Conservation (phyloP, 1,139 yeast genomes). For the Geotrichum citri-aurantii region DNA sequence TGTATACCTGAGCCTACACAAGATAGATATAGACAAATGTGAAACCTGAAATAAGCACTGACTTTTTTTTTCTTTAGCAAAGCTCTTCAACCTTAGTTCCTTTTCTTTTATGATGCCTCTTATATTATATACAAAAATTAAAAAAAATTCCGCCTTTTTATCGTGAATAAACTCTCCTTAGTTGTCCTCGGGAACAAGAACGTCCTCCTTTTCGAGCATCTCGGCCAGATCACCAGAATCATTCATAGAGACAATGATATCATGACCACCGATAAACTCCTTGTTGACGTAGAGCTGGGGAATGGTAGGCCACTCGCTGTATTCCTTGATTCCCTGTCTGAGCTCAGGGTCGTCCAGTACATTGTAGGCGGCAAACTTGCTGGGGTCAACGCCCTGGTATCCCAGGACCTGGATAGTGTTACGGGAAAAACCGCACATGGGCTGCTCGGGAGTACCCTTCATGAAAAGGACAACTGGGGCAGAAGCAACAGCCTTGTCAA, state of each 20-base stretch:
- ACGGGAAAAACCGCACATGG: constrained; percentile 96
- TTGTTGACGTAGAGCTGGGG: constrained; percentile 54
- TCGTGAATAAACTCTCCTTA: constrained; percentile 1
- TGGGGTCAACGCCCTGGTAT: constrained; percentile 95
- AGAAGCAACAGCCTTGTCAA: constrained; percentile 73
- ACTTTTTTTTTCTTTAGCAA: background rate
- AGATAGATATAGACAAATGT: background rate
- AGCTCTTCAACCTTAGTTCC: background rate
- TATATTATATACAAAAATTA: background rate
- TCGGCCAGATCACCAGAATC: constrained; percentile 87
- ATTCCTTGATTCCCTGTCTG: constrained; percentile 90
- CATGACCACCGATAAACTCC: constrained; percentile 97
- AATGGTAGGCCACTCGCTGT: constrained; percentile 90
- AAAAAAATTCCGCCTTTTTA: background rate
- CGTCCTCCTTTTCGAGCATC: constrained; percentile 69
- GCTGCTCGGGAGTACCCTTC: constrained; percentile 83
- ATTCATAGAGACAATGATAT: constrained; percentile 87
- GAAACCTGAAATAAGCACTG: background rate
- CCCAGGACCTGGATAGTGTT: constrained; percentile 92
- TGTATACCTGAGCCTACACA: background rate
- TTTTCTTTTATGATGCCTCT: background rate
- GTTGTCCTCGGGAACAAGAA: constrained; percentile 66
- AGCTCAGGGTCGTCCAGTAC: constrained; percentile 92
- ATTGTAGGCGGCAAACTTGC: constrained; percentile 92
- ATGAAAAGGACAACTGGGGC: constrained; percentile 89